These are phyloP conservation scores for Torrubiellomyces zombiae DNA, from an alignment of 2,329 filamentous ascomycete genomes.

Conservation along the genomic window DNA sequence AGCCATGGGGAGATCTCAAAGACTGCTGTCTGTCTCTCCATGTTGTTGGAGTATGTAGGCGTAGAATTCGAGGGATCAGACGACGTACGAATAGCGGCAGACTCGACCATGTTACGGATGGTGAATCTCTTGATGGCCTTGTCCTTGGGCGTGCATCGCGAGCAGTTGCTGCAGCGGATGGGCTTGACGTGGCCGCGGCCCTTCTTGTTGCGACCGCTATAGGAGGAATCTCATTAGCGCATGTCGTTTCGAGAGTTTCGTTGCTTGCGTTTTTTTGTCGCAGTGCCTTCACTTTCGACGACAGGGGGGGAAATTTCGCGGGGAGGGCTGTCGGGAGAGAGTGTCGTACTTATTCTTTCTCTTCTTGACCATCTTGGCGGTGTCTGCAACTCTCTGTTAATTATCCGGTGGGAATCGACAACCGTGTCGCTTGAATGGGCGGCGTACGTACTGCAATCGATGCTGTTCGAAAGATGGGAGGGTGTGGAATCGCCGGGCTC, in stretches of 20 bases:
- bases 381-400: conserved; percentile 27
- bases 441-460: conserved; percentile 12
- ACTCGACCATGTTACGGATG: conserved; percentile 99
- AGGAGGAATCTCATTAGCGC: conserved; percentile 8
- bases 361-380: conserved; percentile 56
- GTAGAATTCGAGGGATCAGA: too few relatives aligned
- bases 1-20: neutral
- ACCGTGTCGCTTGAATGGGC: too few relatives aligned
- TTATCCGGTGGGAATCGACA: too few relatives aligned
- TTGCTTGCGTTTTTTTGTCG: too few relatives aligned
- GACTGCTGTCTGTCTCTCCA: too few relatives aligned
- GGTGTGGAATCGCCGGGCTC: conserved; percentile 7
- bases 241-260: too few relatives aligned
- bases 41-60: too few relatives aligned
- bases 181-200: conserved; percentile 99
- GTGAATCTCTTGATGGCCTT: conserved; percentile 99
- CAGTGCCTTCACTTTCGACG: too few relatives aligned
- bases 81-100: conserved; percentile 95
- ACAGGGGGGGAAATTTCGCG: conserved; percentile 4
- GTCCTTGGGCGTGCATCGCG: conserved; percentile 90
- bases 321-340: too few relatives aligned
- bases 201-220: conserved; percentile 97
- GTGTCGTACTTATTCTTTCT: conserved; percentile 52
- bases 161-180: conserved; percentile 65
- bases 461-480: conserved; percentile 6